Percentiles rank a stretch among this genome's conserved stretches.
Evolutionary conservation across 768 basidiomycete genomes (phyloP).

Genomic region (Agaricus blazei): DNA sequence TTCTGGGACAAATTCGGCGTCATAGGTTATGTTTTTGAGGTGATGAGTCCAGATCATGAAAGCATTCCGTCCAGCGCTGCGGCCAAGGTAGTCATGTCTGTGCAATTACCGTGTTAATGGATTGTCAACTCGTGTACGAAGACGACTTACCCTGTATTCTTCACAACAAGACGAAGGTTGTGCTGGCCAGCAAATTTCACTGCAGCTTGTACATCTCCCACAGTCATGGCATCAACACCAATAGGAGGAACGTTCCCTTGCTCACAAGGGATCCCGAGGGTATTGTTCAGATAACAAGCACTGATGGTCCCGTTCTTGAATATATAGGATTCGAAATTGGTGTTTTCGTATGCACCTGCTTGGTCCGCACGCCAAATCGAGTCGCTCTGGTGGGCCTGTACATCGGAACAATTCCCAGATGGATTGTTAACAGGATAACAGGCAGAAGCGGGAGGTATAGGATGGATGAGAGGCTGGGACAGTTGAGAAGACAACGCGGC

Average conservation of each 20-base stretch:
- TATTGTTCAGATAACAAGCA: constrained; percentile 47
- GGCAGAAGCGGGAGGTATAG: constrained; percentile 31
- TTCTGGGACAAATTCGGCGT: constrained; percentile 20
- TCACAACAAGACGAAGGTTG: constrained; percentile 32
- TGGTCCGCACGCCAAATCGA: constrained; percentile 8
- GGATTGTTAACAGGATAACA: constrained; percentile 34
- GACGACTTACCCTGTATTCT: constrained; percentile 26
- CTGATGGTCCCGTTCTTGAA: constrained; percentile 39
- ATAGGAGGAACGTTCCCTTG: constrained; percentile 39
- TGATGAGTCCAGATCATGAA: constrained; percentile 38
- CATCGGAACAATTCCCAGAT: constrained; percentile 23
- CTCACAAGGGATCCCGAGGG: constrained; percentile 32
- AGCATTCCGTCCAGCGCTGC: constrained; percentile 30
- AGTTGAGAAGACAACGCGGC: constrained; percentile 26
- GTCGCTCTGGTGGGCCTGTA: neutral
- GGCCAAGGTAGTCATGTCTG: constrained; percentile 35
- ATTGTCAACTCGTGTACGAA: neutral
- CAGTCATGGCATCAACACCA: constrained; percentile 34
- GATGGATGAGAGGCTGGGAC: constrained; percentile 40
- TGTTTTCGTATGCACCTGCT: constrained; percentile 9
- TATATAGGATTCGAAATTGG: constrained; percentile 8
- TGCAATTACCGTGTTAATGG: no score
- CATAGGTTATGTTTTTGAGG: constrained; percentile 30
- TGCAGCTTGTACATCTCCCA: constrained; percentile 34
- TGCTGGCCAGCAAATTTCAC: constrained; percentile 31